Percentiles rank a stretch among this genome's conserved stretches.
phyloP scores from a whole-genome alignment of 225 moss, liverwort and hornwort genomes.

The Physcomitrellopsis africana region DNA sequence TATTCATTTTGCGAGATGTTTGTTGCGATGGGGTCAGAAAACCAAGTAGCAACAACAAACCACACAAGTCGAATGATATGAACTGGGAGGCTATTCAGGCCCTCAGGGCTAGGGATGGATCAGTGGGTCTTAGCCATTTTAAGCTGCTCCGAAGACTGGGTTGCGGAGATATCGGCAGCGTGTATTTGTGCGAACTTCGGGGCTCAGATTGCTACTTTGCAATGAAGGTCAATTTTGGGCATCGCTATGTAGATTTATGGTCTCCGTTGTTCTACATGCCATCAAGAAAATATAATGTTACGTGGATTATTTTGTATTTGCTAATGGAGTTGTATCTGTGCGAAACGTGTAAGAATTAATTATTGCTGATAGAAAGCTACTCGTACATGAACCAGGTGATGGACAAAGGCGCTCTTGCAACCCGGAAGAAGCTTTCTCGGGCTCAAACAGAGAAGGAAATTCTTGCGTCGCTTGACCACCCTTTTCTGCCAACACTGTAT shows the following conservation, averaged over 20 bases:
- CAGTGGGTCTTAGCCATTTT: constrained; percentile 91
- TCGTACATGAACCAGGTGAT: constrained; percentile 53
- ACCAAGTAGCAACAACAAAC: constrained; percentile 62
- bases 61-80: constrained; percentile 94
- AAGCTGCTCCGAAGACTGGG: constrained; percentile 88
- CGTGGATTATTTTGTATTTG: too few relatives aligned
- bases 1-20: not conserved
- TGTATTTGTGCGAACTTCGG: constrained; percentile 87
- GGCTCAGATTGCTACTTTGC: constrained; percentile 91
- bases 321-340: not conserved
- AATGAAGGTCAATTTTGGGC: constrained; percentile 65
- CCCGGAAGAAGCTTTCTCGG: constrained; percentile 82
- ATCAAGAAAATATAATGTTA: too few relatives aligned
- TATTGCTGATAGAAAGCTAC: not conserved
- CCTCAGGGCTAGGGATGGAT: constrained; percentile 70
- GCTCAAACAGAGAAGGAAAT: constrained; percentile 96
- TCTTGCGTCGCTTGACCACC: constrained; percentile 87
- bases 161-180: constrained; percentile 97
- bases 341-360: not conserved
- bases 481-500: constrained; percentile 91
- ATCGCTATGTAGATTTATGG: too few relatives aligned
- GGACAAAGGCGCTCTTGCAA: constrained; percentile 90
- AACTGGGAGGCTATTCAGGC: constrained; percentile 96
- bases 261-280: too few relatives aligned
- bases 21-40: constrained; percentile 31